Evolutionary conservation across 2,329 filamentous ascomycete genomes (phyloP).

Genomic region (Dactylellina cionopaga): DNA sequence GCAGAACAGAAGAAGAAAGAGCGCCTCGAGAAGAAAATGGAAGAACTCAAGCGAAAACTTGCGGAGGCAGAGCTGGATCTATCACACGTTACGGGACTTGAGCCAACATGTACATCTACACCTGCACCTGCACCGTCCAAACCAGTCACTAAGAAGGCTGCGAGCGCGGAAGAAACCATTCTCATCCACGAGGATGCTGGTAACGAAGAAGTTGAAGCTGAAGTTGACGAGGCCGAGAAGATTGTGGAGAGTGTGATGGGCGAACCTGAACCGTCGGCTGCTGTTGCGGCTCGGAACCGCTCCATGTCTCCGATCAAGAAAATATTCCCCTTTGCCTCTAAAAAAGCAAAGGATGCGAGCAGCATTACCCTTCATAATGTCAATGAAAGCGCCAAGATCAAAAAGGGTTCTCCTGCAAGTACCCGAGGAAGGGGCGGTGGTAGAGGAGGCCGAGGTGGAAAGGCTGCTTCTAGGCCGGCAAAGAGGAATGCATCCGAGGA

Average conservation of each 20-base stretch:
- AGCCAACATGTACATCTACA: constrained; percentile 16
- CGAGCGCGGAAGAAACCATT: constrained; percentile 21
- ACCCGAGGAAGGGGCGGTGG: constrained; percentile 20
- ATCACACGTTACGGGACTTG: constrained; percentile 26
- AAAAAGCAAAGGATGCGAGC: constrained; percentile 27
- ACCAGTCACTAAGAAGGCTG: constrained; percentile 4
- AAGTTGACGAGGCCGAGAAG: constrained; percentile 35
- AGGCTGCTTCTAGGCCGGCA: constrained; percentile 9
- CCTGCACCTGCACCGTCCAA: constrained; percentile 1
- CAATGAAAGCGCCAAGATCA: constrained; percentile 48
- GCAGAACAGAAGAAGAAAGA: constrained; percentile 49
- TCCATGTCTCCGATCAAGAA: constrained; percentile 49
- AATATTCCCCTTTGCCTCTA: constrained; percentile 37
- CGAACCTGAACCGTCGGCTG: constrained; percentile 27
- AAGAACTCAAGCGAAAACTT: constrained; percentile 38
- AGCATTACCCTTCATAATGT: constrained; percentile 30
- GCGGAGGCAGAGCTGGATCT: constrained; percentile 41
- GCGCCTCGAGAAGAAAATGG: constrained; percentile 42
- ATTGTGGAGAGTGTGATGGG: constrained; percentile 49
- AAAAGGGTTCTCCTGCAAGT: constrained; percentile 37
- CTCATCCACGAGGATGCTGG: constrained; percentile 35
- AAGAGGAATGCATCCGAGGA: constrained; percentile 26
- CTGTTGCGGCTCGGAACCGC: constrained; percentile 21
- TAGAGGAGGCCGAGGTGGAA: constrained; percentile 35
- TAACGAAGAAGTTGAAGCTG: constrained; percentile 3